These are phyloP conservation scores for Saccharomycopsis hybrid DNA, from an alignment of 1,139 yeast genomes.

Conservation along the genomic window DNA sequence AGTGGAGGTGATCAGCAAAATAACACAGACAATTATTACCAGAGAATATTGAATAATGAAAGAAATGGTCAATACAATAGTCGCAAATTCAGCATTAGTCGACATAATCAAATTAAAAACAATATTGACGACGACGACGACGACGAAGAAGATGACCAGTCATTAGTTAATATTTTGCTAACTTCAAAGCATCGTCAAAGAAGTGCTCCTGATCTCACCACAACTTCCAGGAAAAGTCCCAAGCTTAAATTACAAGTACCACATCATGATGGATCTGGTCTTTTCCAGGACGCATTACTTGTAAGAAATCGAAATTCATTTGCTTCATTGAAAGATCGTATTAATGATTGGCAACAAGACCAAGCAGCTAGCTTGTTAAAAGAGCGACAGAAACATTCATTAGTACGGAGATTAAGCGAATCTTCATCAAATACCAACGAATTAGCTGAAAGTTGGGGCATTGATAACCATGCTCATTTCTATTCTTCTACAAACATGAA, in stretches of 20 bases:
- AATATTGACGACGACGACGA: too few relatives aligned
- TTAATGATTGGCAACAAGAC: conserved; percentile 19
- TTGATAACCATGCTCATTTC: conserved; percentile 15
- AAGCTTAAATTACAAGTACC: conserved; percentile 7
- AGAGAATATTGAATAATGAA: too few relatives aligned
- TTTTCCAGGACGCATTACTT: conserved; percentile 6
- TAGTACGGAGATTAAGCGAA: background rate
- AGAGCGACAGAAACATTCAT: conserved; percentile 1
- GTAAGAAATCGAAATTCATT: too few relatives aligned
- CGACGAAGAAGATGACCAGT: background rate
- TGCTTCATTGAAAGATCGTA: conserved; percentile 11
- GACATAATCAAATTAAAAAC: too few relatives aligned
- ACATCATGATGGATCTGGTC: conserved; percentile 8
- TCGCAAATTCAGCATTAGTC: too few relatives aligned
- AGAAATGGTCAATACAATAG: too few relatives aligned
- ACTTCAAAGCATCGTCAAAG: too few relatives aligned
- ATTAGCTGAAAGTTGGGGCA: conserved; percentile 15
- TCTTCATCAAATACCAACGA: background rate
- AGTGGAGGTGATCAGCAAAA: too few relatives aligned
- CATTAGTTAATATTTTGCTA: conserved; percentile 1
- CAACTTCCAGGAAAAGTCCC: background rate
- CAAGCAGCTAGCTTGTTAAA: conserved; percentile 7
- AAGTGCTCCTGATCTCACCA: too few relatives aligned
- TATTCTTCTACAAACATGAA: background rate
- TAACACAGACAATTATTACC: too few relatives aligned